Base-by-base conservation (phyloP, 202 grass and related monocot genomes). In the Brachypodium distachyon region DNA sequence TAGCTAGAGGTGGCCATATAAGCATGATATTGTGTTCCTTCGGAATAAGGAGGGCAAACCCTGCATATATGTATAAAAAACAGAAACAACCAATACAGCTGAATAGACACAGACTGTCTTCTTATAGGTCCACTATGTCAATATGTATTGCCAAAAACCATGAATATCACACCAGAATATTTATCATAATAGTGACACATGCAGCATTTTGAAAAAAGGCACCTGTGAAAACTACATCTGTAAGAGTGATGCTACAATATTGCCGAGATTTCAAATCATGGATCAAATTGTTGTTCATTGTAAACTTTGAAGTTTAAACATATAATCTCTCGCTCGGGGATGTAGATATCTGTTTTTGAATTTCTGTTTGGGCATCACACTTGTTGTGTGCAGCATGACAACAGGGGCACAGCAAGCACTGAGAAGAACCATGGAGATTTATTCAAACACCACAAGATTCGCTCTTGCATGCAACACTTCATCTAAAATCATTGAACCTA, bases 401-500 rank as follows among this genome's bases (percentile, higher is more conserved):
- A 85, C 91, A 37, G 91, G 96, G 34, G 96, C 96, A 48, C 96
- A 99, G 7, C 96, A 99, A 84, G 96, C 89, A 25, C 63, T 99
- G 74, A 87, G 89, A 67, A 87, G 91, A 81, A 99, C 96, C n/a
- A 95, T 95, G 96, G 96, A 99, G 81, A 99, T 99, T 1, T 99
- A 99, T 58, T 89, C 96, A 3, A 99, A 93, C 77, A 99, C 96
- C 67, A 99, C 91, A 14, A 81, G 96, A 80, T 99, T 99, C 9
- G 91, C 91, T 62, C 87, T 95, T 14, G 91, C 96, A 0, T 99
- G 96, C 87, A 99, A 99, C 57, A 95, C 89, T 17, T 99, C 96
- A 73, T 99, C 96, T 16, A 99, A 99, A 61, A 99, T 99, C 79
- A 99, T 99, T 14, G 91, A 99, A 61, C 96, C 96, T 37, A 99